Base-by-base conservation (phyloP, 2,329 filamentous ascomycete species). In the Metarhizium rileyi region DNA sequence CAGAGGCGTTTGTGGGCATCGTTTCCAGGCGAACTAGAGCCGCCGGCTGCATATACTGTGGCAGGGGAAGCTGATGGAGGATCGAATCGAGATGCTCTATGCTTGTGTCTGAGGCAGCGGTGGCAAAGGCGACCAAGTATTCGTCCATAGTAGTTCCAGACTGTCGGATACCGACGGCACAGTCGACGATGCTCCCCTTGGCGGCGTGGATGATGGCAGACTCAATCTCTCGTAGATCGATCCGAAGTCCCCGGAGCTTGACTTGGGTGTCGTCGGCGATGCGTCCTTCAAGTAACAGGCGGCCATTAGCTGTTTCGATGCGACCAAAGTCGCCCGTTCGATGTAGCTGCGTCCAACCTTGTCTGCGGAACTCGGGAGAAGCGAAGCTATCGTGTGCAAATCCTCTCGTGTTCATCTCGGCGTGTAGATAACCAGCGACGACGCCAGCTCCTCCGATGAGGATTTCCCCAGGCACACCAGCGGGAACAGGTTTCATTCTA, bases 201-300 rank as follows among this genome's bases (percentile, higher is more conserved):
- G 55, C 46, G 5, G 55, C 47, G 7, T 53, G 42, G 22, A 65
- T 18, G 2, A 66, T 55, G 2, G 52, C 53, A 2, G 45, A 46
- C 23, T 57, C 59, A 5, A 66, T 50, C 6, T 78, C 76, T 3
- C 61, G 55, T 0, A 79, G 57, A 14, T 79, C 74, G 23, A 77
- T 66, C 1, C 71, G 65, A 3, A 70, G 47, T 1, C 72, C 72
- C 2, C 64, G 60, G 1, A 77, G 57, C 54, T 77, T 77, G 52
- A 76, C 58, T 41, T 73, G 66, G 1, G 65, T 69, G 47, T 75
- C 70, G 3, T 68, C 70, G 1, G 51, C 58, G 1, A 70, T 65
- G 0, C 72, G 67, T 0, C 70, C 69, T 5, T 63, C 48, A 27
- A 69, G 57, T 1, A 63, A 47, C 0, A 75, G 54, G 0, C 56